Evolutionary conservation across 139 green algal genomes (phyloP), one percentile per base, ranked within the genome.

Genomic region (Zygnema cylindricum): DNA sequence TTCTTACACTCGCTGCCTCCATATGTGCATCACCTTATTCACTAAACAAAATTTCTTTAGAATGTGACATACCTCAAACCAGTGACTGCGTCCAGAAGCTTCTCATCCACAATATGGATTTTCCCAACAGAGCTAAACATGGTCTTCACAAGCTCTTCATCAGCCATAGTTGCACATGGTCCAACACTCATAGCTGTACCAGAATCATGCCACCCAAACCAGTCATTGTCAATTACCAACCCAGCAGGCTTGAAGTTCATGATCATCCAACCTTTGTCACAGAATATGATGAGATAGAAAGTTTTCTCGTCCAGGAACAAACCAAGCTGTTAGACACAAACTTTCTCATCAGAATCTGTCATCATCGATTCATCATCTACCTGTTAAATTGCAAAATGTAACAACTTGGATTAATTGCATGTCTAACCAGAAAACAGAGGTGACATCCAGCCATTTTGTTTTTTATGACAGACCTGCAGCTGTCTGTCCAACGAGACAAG

Each of bases 1-100:
- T n/a, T n/a, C n/a, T n/a, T n/a, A n/a, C n/a, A n/a, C n/a, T n/a
- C n/a, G n/a, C n/a, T n/a, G n/a, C n/a, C n/a, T n/a, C n/a, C n/a
- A n/a, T n/a, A n/a, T n/a, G n/a, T n/a, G n/a, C n/a, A n/a, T n/a
- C n/a, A n/a, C n/a, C n/a, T n/a, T n/a, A n/a, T n/a, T n/a, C n/a
- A n/a, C n/a, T n/a, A n/a, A n/a, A n/a, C n/a, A n/a, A n/a, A n/a
- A n/a, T n/a, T n/a, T n/a, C n/a, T n/a, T n/a, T n/a, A n/a, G n/a
- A n/a, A n/a, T n/a, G n/a, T n/a, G n/a, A n/a, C 25, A 76, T 36
- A 90, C 85, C 85, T 96, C 1, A 99, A 92, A 16, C 96, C 97
- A 1, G 96, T 99, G 71, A 99, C 97, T 0, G 96, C 97, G 55
- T 94, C 92, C 55, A 99, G 92, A 76, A 98, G 92, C 86, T 95